Percentiles rank a stretch among this genome's conserved stretches.
These are phyloP conservation scores for Geum urbanum DNA, from an alignment of 306 rosid genomes.

Conservation along the genomic window DNA sequence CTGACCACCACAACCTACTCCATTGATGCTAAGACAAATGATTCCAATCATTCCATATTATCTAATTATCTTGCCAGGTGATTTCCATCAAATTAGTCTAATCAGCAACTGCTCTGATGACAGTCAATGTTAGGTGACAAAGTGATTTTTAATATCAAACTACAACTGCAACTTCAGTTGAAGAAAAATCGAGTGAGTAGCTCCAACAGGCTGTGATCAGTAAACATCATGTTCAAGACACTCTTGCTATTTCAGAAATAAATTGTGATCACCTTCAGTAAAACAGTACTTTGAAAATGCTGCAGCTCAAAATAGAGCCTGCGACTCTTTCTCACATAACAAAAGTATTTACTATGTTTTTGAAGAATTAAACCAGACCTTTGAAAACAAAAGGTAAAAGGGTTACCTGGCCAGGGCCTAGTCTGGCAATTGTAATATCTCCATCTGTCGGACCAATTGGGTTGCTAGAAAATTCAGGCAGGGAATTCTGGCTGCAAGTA, in stretches of 20 bases:
- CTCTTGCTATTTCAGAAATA: background rate
- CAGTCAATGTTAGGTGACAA: no score
- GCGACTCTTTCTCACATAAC: background rate
- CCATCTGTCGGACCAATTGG: slow-evolving; percentile 36
- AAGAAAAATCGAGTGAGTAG: background rate
- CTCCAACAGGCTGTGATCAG: background rate
- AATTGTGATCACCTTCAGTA: background rate
- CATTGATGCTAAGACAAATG: background rate
- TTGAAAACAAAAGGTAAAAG: background rate
- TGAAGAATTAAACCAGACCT: slow-evolving; percentile 6
- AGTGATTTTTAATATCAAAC: no score
- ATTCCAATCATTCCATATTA: no score
- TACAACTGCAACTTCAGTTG: background rate
- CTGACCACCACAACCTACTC: background rate
- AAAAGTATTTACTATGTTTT: background rate
- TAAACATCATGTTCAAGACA: background rate
- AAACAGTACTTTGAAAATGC: background rate
- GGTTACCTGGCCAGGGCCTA: slow-evolving; percentile 85
- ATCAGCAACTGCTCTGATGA: no score
- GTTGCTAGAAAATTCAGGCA: slow-evolving; percentile 59
- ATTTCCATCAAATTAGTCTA: no score
- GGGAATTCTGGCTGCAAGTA: slow-evolving; percentile 60
- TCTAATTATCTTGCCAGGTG: no score
- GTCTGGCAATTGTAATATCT: slow-evolving; percentile 71
- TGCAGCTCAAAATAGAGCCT: background rate